A percentile compares a stretch with the other conserved stretches of the same genome.
Conservation (phyloP, 2,329 filamentous ascomycete genomes). For the Dactylellina haptotyla region DNA sequence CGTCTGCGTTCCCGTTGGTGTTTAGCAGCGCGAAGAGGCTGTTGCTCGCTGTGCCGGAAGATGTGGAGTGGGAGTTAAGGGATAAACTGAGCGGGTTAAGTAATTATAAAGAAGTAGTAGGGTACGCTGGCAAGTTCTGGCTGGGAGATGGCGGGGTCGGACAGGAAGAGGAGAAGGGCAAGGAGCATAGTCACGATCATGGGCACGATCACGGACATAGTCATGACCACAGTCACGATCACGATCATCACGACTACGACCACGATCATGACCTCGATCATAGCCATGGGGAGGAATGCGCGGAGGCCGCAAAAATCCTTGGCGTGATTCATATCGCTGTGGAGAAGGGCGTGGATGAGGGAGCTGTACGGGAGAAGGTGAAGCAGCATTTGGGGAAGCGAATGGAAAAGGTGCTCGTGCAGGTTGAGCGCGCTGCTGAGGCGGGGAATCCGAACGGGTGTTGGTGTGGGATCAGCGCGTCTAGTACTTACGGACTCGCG, state of each 20-base stretch:
- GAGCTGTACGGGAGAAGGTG: conserved; percentile 20
- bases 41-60: conserved; percentile 83
- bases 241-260: conserved; percentile 12
- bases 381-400: conserved; percentile 36
- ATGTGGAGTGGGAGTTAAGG: conserved; percentile 86
- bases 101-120: conserved; percentile 82
- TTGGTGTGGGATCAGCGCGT: conserved; percentile 41
- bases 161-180: conserved; percentile 44
- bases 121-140: conserved; percentile 93
- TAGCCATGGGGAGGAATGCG: conserved; percentile 6
- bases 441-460: conserved; percentile 21
- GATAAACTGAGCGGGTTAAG: conserved; percentile 85
- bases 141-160: conserved; percentile 68
- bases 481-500: conserved; percentile 27
- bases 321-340: conserved; percentile 45
- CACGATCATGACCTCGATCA: conserved; percentile 8
- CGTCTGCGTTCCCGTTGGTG: conserved; percentile 89
- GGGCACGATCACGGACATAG: conserved; percentile 9
- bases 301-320: conserved; percentile 24
- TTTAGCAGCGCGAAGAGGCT: conserved; percentile 83
- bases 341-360: conserved; percentile 34
- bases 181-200: conserved; percentile 10
- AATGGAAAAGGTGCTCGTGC: conserved; percentile 42
- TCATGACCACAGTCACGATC: conserved; percentile 21
- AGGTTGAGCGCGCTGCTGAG: conserved; percentile 32